Evolutionary conservation across 2,329 filamentous ascomycete species (phyloP).

Genomic region (Talaromyces sp.): DNA sequence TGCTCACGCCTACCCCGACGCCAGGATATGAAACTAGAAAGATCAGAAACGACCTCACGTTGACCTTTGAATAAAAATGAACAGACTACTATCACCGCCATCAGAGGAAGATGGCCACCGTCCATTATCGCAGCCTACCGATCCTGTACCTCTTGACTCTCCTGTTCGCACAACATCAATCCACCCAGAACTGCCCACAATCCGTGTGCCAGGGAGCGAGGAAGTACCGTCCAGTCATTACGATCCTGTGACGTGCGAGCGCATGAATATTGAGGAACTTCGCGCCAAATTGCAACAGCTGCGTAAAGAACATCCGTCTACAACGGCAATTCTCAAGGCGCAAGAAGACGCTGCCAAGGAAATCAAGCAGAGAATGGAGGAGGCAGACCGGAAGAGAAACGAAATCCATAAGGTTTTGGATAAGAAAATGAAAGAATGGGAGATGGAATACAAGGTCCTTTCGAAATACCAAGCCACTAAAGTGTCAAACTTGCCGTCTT

Average conservation of each 20-base stretch:
- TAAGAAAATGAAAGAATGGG: conserved; percentile 38
- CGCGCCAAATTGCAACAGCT: conserved; percentile 28
- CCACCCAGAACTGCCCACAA: conserved; percentile 32
- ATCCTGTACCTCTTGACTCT: conserved; percentile 28
- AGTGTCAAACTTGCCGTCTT: neutral
- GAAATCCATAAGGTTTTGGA: conserved; percentile 36
- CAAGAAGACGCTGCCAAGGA: conserved; percentile 34
- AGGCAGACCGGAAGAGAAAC: conserved; percentile 32
- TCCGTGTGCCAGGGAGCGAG: conserved; percentile 31
- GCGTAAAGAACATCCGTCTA: conserved; percentile 30
- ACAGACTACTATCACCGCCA: conserved; percentile 30
- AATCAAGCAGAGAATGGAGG: conserved; percentile 31
- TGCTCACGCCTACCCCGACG: neutral
- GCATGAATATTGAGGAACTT: conserved; percentile 26
- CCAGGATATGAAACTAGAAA: neutral
- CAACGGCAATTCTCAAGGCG: conserved; percentile 29
- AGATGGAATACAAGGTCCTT: conserved; percentile 30
- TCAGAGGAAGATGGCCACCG: conserved; percentile 21
- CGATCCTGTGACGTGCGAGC: conserved; percentile 33
- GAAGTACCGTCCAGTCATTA: conserved; percentile 25
- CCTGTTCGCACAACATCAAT: conserved; percentile 33
- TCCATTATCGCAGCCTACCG: conserved; percentile 11
- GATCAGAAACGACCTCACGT: neutral
- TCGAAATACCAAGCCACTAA: neutral
- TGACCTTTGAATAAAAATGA: conserved; percentile 15